Percentiles rank a stretch among this genome's conserved stretches.
Conservation (phyloP, 257 asterid genomes). For the Plantago elongata region DNA sequence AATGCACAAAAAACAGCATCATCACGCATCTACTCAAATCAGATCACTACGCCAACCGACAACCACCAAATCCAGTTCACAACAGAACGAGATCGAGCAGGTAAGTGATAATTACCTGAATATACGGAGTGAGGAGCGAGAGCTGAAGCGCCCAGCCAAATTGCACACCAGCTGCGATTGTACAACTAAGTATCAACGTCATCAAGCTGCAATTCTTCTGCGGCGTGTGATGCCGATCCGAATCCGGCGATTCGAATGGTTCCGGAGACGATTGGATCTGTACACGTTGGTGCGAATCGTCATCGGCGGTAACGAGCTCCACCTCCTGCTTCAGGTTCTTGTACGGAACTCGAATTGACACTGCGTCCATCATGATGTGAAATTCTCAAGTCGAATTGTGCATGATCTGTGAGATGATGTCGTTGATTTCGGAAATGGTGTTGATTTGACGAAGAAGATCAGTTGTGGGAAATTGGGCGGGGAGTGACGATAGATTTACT, state of each 20-base stretch:
- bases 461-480: slow-evolving; percentile 4
- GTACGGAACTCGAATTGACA: slow-evolving; percentile 83
- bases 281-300: slow-evolving; percentile 30
- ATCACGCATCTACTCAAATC: slow-evolving; percentile 16
- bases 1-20: slow-evolving; percentile 1
- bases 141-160: slow-evolving; percentile 99
- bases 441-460: no score
- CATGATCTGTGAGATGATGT: slow-evolving; percentile 19
- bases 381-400: slow-evolving; percentile 17
- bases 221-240: slow-evolving; percentile 28
- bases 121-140: slow-evolving; percentile 93
- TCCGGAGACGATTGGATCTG: slow-evolving; percentile 45
- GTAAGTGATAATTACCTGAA: slow-evolving; percentile 54
- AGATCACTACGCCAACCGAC: background rate
- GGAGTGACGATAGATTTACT: slow-evolving; percentile 5
- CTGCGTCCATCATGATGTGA: slow-evolving; percentile 58
- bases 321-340: slow-evolving; percentile 74
- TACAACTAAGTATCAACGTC: slow-evolving; percentile 74
- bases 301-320: slow-evolving; percentile 61
- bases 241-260: slow-evolving; percentile 29
- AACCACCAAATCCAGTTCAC: background rate
- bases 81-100: background rate
- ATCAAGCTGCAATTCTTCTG: slow-evolving; percentile 44
- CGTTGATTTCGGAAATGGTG: no score
- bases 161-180: slow-evolving; percentile 99